Evolutionary conservation across 176 grass and related monocot species (phyloP), one percentile per base, ranked within the genome.

Genomic region (Triticum urartu): DNA sequence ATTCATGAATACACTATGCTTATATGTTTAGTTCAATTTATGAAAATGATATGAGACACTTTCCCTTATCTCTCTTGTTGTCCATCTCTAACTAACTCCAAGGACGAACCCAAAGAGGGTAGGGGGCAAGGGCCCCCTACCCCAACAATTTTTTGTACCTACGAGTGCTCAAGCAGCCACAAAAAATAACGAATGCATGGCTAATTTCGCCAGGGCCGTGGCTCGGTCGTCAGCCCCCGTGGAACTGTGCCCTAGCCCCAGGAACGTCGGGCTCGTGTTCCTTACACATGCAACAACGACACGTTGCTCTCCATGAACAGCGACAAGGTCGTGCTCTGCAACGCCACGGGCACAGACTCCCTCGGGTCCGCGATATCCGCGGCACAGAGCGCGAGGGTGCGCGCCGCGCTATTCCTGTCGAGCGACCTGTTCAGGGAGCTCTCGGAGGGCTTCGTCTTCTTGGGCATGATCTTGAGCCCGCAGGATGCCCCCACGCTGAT

Each of bases 251-350:
- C 7, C 38, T 39, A 8, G 58, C 25, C 11, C 88, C 28, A 67
- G 76, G 0, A 33, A 82, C 18, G 50, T 81, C 3, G 69, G 81
- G 17, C 11, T 94, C 22, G 81, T 88, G 22, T 93, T 89, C 81
- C 87, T 94, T 52, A 26, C 64, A 60, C 87, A 6, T 92, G 89
- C 83, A 82, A 86, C 36, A 82, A 96, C 83, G 33, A 9, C 60
- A 91, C 84, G 8, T 4, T 9, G 54, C 63, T 96, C 42, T 21
- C 74, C 2, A 56, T 7, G 52, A 86, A 58, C 83, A 87, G 68
- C 2, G 62, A 78, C 79, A 93, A 86, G 82, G 70, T 93, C 72
- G 45, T 96, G 11, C 42, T 96, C 9, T 96, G 94, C 84, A 63
- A 88, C 26, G 68, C 80, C 61, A 81, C 58, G 38, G 38, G 70